Evolutionary conservation across 2,329 filamentous ascomycete species (phyloP), one percentile per base, ranked within the genome.

Genomic region (Alternaria metachromatica): DNA sequence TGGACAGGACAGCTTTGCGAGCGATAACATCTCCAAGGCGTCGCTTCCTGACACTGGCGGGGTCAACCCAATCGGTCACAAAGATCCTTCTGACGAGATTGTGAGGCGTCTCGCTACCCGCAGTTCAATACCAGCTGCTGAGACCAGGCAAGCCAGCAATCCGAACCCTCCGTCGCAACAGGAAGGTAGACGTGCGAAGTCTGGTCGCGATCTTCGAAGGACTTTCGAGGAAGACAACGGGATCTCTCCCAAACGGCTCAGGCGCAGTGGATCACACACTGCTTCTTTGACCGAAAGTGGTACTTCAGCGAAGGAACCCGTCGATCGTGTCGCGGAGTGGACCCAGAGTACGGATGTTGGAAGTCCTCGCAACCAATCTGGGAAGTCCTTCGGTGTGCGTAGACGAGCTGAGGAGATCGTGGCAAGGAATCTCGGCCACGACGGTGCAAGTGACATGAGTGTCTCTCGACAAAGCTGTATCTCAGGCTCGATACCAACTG

Each of bases 151-250:
- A 65, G 62, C 46, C 54, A 46, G 51, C 51, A 58, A 51, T 25
- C 25, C 63, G 20, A 54, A 50, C 21, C n/a, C 26, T 20, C 26
- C 56, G 23, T 30, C 28, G 26, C 20, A 44, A 28, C 30, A 25
- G 3, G 60, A 71, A 51, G 21, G 20, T 13, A 53, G 45, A 66
- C 55, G 65, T 72, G 6, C 67, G 46, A 55, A 63, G 28, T 48
- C 64, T 74, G 30, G 66, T 74, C 55, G 60, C 58, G 25, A 61
- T 69, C 54, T 76, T 73, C 72, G 71, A 76, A 66, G 51, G 50
- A 20, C 60, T 67, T 28, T 69, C 60, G 56, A 65, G 21, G 55
- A 58, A 41, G 53, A 64, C 58, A 44, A 28, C 54, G 25, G 44
- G 26, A 18, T 37, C 11, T 20, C 20, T 13, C 50, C 46, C n/a